Percentiles rank a stretch among this genome's conserved stretches.
phyloP scores from a whole-genome alignment of 495 filamentous ascomycete genomes.

The Neurospora sp. region DNA sequence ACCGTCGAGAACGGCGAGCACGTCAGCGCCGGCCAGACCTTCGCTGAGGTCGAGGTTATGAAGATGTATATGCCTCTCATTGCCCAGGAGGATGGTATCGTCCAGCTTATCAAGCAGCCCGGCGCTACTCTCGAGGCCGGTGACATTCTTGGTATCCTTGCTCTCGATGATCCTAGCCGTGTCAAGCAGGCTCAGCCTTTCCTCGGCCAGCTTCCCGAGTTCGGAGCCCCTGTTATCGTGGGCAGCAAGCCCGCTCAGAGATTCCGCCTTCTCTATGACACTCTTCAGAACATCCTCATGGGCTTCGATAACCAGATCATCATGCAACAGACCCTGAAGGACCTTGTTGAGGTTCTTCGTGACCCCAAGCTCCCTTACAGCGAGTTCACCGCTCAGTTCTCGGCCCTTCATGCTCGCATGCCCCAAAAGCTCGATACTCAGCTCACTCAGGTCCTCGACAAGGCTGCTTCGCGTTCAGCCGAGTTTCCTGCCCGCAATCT shows the following conservation, averaged over 20 bases:
- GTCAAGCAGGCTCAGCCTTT: slow-evolving; percentile 98
- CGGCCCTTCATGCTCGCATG: slow-evolving; percentile 92
- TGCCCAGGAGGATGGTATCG: slow-evolving; percentile 92
- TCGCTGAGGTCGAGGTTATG: slow-evolving; percentile 99
- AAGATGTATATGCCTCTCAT: slow-evolving; percentile 99
- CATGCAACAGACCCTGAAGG: slow-evolving; percentile 81
- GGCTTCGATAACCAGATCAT: slow-evolving; percentile 97
- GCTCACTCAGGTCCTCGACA: slow-evolving; percentile 76
- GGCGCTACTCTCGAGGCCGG: slow-evolving; percentile 96
- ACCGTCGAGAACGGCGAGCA: slow-evolving; percentile 95
- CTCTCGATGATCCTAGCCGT: slow-evolving; percentile 88
- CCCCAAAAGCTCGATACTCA: slow-evolving; percentile 79
- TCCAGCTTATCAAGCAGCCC: slow-evolving; percentile 98
- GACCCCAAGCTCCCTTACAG: slow-evolving; percentile 88
- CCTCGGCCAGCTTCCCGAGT: slow-evolving; percentile 78
- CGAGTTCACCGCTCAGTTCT: slow-evolving; percentile 91
- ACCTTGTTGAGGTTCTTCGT: slow-evolving; percentile 80
- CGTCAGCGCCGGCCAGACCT: slow-evolving; percentile 84
- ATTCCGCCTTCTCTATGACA: slow-evolving; percentile 65
- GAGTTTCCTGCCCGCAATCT: slow-evolving; percentile 94
- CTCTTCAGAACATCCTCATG: slow-evolving; percentile 79
- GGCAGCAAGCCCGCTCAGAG: slow-evolving; percentile 89
- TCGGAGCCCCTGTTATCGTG: slow-evolving; percentile 75
- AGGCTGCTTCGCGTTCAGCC: slow-evolving; percentile 57
- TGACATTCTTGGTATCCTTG: slow-evolving; percentile 96